Conservation (phyloP, 495 filamentous ascomycete genomes). For the Barbatosphaeria neglecta region DNA sequence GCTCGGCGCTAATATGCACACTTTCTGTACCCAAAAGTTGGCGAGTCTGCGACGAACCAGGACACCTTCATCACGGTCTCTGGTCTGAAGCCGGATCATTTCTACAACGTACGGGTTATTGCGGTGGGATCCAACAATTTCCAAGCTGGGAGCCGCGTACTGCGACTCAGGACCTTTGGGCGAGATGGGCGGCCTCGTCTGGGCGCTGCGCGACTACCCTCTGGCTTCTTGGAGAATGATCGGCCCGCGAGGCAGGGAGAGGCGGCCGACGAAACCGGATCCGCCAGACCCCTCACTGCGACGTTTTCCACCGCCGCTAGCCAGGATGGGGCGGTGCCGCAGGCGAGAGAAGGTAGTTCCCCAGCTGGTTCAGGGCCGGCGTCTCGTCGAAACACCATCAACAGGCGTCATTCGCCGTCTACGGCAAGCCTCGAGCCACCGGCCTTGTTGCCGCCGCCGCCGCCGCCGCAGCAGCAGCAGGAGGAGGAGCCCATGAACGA, state of each 20-base stretch:
- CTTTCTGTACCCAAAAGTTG: slow-evolving; percentile 43
- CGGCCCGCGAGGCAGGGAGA: slow-evolving; percentile 24
- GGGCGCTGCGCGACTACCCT: slow-evolving; percentile 39
- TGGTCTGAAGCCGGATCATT: slow-evolving; percentile 71
- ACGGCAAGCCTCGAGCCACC: slow-evolving; percentile 47
- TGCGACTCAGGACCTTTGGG: slow-evolving; percentile 61
- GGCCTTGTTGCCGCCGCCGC: background rate
- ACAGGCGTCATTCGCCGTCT: slow-evolving; percentile 66
- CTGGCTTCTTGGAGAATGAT: slow-evolving; percentile 39
- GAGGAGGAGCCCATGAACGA: slow-evolving; percentile 32
- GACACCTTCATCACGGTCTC: slow-evolving; percentile 86
- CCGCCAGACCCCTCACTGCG: slow-evolving; percentile 25
- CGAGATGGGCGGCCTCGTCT: slow-evolving; percentile 43
- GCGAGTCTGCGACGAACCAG: slow-evolving; percentile 63
- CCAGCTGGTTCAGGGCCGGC: slow-evolving; percentile 37
- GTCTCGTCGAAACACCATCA: slow-evolving; percentile 51
- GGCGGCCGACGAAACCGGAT: slow-evolving; percentile 24
- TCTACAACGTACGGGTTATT: slow-evolving; percentile 85
- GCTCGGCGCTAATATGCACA: background rate
- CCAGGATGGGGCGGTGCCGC: slow-evolving; percentile 34
- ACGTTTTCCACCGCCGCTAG: slow-evolving; percentile 46
- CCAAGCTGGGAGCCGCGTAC: slow-evolving; percentile 72
- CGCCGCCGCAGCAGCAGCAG: slow-evolving; percentile 12
- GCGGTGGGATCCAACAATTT: slow-evolving; percentile 83
- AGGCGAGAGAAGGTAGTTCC: slow-evolving; percentile 51